Percentiles rank a stretch among this genome's conserved stretches.
Evolutionary conservation across 371 early-diverging fungal species (phyloP).

Genomic region (Phascolomyces articulosus): DNA sequence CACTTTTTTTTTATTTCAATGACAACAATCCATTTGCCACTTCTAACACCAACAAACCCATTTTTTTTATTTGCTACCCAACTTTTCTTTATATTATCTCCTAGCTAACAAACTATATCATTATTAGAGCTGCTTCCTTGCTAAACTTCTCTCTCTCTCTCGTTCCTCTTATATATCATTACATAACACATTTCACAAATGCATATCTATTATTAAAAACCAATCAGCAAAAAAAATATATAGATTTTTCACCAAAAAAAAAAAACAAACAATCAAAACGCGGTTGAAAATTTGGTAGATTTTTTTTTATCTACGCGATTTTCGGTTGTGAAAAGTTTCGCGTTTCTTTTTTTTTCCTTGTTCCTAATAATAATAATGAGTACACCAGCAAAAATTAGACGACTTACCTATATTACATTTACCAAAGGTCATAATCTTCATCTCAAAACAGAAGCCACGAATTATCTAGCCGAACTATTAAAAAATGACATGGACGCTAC

Average conservation of each 20-base stretch:
- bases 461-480: slow-evolving; percentile 56
- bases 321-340: not conserved
- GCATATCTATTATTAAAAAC: not conserved
- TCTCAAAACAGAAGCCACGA: slow-evolving; percentile 69
- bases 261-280: not conserved
- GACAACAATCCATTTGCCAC: not conserved
- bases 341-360: not conserved
- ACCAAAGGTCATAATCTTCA: slow-evolving; percentile 75
- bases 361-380: not conserved
- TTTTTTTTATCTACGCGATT: not conserved
- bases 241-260: not conserved
- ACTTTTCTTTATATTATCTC: not conserved
- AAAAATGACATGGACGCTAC: slow-evolving; percentile 39
- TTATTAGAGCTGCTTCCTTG: not conserved
- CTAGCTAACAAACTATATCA: not conserved
- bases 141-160: not conserved
- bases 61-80: not conserved
- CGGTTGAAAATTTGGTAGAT: not conserved
- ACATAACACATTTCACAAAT: not conserved
- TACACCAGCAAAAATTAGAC: not conserved
- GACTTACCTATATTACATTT: slow-evolving; percentile 48
- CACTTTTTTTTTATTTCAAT: too few species aligned
- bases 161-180: not conserved
- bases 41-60: not conserved
- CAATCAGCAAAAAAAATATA: not conserved